Base-by-base conservation (phyloP, 495 filamentous ascomycete genomes). In the Podospora conica region DNA sequence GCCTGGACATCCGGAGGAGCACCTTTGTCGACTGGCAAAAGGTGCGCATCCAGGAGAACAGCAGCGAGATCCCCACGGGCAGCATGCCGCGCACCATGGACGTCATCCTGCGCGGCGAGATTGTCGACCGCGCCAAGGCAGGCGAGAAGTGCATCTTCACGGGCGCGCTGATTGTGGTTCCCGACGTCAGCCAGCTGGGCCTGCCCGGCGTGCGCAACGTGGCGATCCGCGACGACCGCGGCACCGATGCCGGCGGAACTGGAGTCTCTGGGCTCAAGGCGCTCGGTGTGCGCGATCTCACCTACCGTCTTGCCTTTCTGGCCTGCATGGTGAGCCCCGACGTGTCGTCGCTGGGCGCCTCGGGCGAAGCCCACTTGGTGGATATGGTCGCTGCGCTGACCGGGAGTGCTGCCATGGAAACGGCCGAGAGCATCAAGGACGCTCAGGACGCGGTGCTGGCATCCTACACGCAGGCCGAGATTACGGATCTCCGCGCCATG, bases 21-120 rank as follows among this genome's bases (percentile, higher is more conserved):
- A 96, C 93, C 3, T 99, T 99, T 72, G 90, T 98, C 22, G 95
- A 99, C 77, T 99, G 95, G 95, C 95, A 99, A 69, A 98, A 98
- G 75, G 91, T 98, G 23, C 88, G 96, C 60, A 89, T 98, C 29
- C 95, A 99, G 76, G 95, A 99, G 78, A 98, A 97, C 75, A 95
- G 91, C 61, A 93, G 93, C 20, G 95, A 99, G 76, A 99, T 99
- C 58, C 95, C 95, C 0, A 99, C 95, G 1, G 95, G 95, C 53
- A 97, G 92, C 77, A 99, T 99, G 95, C 95, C 95, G 3, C 86
- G 95, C 54, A 99, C 95, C 5, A 92, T 99, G 87, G 95, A 99
- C 70, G 87, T 99, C 23, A 97, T 99, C 69, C 79, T 99, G n/a
- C 87, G 96, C 66, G 96, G 96, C 65, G 95, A 99, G 78, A 96